Conservation (phyloP, 2,329 filamentous ascomycete species). For the Escovopsis sp. region DNA sequence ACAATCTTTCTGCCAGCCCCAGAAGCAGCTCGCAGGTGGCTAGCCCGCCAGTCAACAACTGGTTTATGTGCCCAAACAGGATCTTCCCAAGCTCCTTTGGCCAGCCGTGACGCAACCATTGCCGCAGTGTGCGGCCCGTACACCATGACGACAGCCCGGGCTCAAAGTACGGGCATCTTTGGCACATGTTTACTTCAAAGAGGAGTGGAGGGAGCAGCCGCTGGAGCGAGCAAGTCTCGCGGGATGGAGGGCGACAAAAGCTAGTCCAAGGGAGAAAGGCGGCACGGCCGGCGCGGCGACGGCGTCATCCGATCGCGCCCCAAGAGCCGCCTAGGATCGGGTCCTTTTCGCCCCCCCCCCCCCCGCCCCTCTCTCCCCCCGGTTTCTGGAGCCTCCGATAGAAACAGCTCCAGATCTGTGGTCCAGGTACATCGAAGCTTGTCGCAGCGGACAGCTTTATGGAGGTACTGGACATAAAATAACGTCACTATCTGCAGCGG, state of each 20-base stretch:
- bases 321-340: background rate
- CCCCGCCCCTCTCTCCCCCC: background rate
- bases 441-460: too few relatives aligned
- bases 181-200: too few relatives aligned
- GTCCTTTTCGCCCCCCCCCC: background rate
- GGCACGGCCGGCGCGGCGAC: too few relatives aligned
- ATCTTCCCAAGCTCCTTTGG: background rate
- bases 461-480: background rate
- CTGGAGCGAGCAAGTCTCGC: too few relatives aligned
- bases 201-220: too few relatives aligned
- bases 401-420: background rate
- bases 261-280: too few relatives aligned
- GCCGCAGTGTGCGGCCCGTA: background rate
- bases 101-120: background rate
- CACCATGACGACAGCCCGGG: background rate
- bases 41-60: background rate
- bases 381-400: background rate
- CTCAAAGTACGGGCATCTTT: too few relatives aligned
- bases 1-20: background rate
- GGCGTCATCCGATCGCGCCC: background rate
- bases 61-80: background rate
- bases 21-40: background rate
- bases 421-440: too few relatives aligned
- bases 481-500: background rate
- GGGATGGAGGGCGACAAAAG: too few relatives aligned